Conservation (phyloP, 2,329 filamentous ascomycete genomes). For the Rhynchosporium agropyri region DNA sequence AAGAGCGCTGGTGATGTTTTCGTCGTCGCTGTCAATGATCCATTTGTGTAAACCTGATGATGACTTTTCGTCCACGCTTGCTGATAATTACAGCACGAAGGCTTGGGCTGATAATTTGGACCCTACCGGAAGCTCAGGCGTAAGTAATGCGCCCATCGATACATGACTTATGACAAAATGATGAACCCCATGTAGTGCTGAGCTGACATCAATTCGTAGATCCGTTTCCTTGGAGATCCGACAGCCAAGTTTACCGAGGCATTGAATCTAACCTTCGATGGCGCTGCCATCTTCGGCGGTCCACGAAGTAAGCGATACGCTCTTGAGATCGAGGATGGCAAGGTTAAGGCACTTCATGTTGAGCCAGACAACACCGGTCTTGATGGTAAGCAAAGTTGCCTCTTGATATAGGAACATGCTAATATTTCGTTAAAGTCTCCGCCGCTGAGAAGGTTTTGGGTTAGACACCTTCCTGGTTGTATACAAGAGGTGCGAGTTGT, state of each 20-base stretch:
- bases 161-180: neutral
- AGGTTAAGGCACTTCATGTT: slow-evolving; percentile 77
- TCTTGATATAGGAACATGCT: slow-evolving; percentile 6
- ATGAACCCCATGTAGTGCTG: neutral
- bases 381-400: slow-evolving; percentile 56
- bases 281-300: slow-evolving; percentile 76
- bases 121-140: slow-evolving; percentile 71
- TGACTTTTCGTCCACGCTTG: neutral
- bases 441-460: slow-evolving; percentile 53
- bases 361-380: slow-evolving; percentile 89
- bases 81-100: slow-evolving; percentile 67
- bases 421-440: slow-evolving; percentile 45
- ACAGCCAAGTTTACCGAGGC: slow-evolving; percentile 78
- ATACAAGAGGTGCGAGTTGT: neutral
- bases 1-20: slow-evolving; percentile 83
- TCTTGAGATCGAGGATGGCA: slow-evolving; percentile 79
- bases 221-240: slow-evolving; percentile 88
- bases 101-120: slow-evolving; percentile 83
- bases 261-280: slow-evolving; percentile 82
- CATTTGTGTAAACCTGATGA: slow-evolving; percentile 74
- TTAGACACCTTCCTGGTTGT: slow-evolving; percentile 29
- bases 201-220: slow-evolving; percentile 51
- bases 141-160: slow-evolving; percentile 50
- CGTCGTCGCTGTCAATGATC: slow-evolving; percentile 90
- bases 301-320: slow-evolving; percentile 86